A percentile compares a stretch with the other conserved stretches of the same genome.
phyloP scores from a whole-genome alignment of 2,329 filamentous ascomycete species.

The Aspergillus persii region DNA sequence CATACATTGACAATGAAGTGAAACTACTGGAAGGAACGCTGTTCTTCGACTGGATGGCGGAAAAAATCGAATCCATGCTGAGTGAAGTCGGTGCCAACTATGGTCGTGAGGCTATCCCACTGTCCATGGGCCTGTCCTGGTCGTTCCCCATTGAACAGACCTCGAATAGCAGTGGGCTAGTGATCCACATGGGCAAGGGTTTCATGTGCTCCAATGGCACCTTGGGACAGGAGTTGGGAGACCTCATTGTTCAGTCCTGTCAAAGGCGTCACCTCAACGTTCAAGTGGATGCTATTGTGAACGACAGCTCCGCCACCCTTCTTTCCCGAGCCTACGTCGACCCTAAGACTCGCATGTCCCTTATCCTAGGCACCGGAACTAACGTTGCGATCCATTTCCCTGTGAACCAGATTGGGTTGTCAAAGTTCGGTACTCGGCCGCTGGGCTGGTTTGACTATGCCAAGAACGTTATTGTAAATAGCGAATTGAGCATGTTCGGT shows the following conservation, averaged over 20 bases:
- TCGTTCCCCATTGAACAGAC: constrained; percentile 67
- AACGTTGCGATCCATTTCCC: constrained; percentile 65
- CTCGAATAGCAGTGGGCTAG: constrained; percentile 55
- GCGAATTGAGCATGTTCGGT: constrained; percentile 66
- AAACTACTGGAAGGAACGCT: constrained; percentile 54
- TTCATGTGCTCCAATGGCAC: constrained; percentile 60
- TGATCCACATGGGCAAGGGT: constrained; percentile 65
- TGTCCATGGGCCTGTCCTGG: constrained; percentile 64
- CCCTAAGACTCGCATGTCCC: constrained; percentile 59
- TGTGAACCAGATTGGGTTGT: constrained; percentile 50
- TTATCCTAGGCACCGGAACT: constrained; percentile 64
- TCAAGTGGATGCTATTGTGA: constrained; percentile 61
- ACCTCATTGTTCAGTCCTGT: constrained; percentile 60
- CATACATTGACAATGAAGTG: constrained; percentile 56
- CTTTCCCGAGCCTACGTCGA: constrained; percentile 63
- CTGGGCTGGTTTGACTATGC: constrained; percentile 56
- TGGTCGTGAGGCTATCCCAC: constrained; percentile 34
- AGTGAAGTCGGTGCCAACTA: constrained; percentile 41
- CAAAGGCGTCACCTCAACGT: constrained; percentile 55
- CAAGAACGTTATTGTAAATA: constrained; percentile 63
- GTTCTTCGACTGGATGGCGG: constrained; percentile 68
- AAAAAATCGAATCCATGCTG: constrained; percentile 56
- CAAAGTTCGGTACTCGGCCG: constrained; percentile 57
- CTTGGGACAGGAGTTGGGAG: constrained; percentile 58
- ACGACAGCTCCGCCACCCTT: constrained; percentile 62